phyloP scores from a whole-genome alignment of 495 filamentous ascomycete species.

The Aspergillus sclerotioniger region DNA sequence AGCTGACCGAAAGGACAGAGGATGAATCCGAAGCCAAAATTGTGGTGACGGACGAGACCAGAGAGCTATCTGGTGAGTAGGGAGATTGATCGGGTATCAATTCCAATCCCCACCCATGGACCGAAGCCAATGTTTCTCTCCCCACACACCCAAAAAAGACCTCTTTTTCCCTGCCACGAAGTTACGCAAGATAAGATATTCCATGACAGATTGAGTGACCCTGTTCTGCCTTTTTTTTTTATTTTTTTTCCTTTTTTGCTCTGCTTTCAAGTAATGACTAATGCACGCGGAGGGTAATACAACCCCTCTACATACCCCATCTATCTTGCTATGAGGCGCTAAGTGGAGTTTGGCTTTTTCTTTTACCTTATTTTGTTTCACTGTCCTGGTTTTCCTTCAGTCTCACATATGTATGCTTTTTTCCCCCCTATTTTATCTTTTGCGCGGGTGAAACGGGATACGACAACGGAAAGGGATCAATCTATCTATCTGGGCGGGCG shows the following conservation, averaged over 20 bases:
- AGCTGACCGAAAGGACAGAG: constrained; percentile 16
- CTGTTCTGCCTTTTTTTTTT: background rate
- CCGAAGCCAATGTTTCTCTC: background rate
- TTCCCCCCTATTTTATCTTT: background rate
- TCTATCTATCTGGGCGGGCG: too few relatives aligned
- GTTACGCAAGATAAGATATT: constrained; percentile 7
- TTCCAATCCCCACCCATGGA: background rate
- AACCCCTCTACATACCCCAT: background rate
- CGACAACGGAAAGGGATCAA: background rate
- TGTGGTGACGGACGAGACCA: background rate
- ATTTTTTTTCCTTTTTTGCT: background rate
- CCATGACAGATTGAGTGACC: constrained; percentile 1
- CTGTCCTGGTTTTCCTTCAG: background rate
- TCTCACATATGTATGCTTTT: background rate
- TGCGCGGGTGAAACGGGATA: background rate
- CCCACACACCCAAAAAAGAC: background rate
- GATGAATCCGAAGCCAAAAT: constrained; percentile 7
- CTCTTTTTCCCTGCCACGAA: constrained; percentile 2
- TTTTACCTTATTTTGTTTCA: background rate
- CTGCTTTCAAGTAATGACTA: constrained; percentile 7
- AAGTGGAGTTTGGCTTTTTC: background rate
- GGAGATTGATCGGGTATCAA: background rate
- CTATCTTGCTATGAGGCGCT: background rate
- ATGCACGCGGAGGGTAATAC: background rate
- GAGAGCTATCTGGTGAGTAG: background rate